phyloP scores from a whole-genome alignment of 129 eudicot species.

The Flaveria sonorensis region DNA sequence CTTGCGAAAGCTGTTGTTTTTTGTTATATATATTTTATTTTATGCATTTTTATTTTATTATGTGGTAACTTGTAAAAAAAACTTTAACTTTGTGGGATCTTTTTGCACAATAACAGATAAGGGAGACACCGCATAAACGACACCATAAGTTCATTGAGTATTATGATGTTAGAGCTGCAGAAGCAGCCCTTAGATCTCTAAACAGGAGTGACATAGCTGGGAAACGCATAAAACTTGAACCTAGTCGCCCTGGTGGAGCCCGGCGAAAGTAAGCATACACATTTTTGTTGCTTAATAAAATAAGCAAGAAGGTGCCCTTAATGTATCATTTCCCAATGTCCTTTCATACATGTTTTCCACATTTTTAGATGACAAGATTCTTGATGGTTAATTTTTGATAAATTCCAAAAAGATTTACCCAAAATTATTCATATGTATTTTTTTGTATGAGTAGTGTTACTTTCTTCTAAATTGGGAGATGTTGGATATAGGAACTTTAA shows the following conservation, averaged over 20 bases:
- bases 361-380: not conserved
- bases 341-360: not conserved
- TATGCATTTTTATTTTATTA: not conserved
- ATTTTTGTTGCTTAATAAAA: not conserved
- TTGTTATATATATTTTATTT: not conserved
- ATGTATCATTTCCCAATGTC: not conserved
- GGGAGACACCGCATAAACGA: slow-evolving; percentile 89
- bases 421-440: not conserved
- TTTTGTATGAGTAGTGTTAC: not conserved
- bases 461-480: not conserved
- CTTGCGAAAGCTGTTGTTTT: not conserved
- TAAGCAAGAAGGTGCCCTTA: not conserved
- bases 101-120: slow-evolving; percentile 52
- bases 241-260: slow-evolving; percentile 97
- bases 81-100: not conserved
- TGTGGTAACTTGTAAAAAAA: slow-evolving; percentile 2
- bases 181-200: slow-evolving; percentile 81
- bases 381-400: not conserved
- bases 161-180: slow-evolving; percentile 93
- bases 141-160: slow-evolving; percentile 90
- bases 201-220: slow-evolving; percentile 98
- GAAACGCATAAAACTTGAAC: slow-evolving; percentile 92
- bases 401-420: not conserved
- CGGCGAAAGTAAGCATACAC: slow-evolving; percentile 62
- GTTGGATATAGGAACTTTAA: not conserved